Evolutionary conservation across 1,284 basidiomycete genomes (phyloP), one percentile per base, ranked within the genome.

Genomic region (Amylostereum chailletii): DNA sequence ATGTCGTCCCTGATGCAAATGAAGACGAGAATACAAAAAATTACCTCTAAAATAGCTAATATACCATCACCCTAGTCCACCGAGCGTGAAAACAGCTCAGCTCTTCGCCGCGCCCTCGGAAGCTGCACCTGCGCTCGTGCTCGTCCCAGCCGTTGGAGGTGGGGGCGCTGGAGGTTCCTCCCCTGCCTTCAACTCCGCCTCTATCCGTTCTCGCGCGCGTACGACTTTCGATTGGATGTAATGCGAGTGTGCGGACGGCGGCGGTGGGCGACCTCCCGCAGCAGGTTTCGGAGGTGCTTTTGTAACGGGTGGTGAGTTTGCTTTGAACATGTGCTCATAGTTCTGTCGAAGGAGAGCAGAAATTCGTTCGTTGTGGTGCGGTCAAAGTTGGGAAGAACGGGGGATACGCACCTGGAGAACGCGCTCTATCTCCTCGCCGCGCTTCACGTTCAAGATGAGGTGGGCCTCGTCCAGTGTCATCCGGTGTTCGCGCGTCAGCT

Each of bases 381-480:
- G 19, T 42, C 5, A 26, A 33, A 39, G 33, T 30, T 26, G 9
- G 30, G 38, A 33, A 45, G 42, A 39, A 34, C 48, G 11, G 37
- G 49, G 5, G 19, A 34, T 36, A 68, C 77, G 62, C 60, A 89
- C 94, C 75, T 86, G 84, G 46, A 88, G 61, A 29, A 94, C 71
- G 49, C 69, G 71, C 61, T 92, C 86, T 63, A 88, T 64, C 1
- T 74, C 60, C 29, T 87, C 84, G 34, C 77, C 87, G 48, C 81
- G 81, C 69, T 94, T 96, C 40, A 85, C 72, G 65, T 99, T 98
- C 57, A 99, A 71, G 62, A 99, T 94, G 53, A 97, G 71, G 59
- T 87, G 86, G 29, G 96, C 96, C 71, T 99, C 96, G 57, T 99
- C 95, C 56, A 96, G 62, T 27, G 92, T 94, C 94, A 99, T 96